A percentile compares a stretch with the other conserved stretches of the same genome.
phyloP scores from a whole-genome alignment of 768 basidiomycete genomes.

The Hemileccinum impolitum region DNA sequence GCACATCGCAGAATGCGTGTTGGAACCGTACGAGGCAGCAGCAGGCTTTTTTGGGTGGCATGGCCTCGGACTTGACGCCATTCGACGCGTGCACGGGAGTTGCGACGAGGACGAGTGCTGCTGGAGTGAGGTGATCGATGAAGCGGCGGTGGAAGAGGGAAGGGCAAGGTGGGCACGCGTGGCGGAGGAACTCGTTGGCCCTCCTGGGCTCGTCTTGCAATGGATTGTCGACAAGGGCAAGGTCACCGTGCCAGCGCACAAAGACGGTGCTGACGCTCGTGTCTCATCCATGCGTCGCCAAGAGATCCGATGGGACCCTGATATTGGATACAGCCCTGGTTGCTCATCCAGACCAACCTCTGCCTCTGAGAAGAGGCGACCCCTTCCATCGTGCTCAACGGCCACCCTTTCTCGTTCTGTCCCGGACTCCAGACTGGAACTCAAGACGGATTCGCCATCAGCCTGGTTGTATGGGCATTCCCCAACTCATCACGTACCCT shows the following conservation, averaged over 20 bases:
- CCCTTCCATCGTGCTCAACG: not conserved
- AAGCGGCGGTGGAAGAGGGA: slow-evolving; percentile 24
- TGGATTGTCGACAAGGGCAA: not conserved
- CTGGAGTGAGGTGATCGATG: slow-evolving; percentile 11
- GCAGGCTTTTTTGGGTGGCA: slow-evolving; percentile 30
- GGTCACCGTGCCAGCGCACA: too few species aligned
- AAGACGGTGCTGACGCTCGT: too few species aligned
- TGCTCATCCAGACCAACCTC: not conserved
- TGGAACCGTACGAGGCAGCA: slow-evolving; percentile 26
- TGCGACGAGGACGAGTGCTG: not conserved
- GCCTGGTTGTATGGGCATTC: slow-evolving; percentile 9
- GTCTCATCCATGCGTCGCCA: not conserved
- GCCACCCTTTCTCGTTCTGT: not conserved
- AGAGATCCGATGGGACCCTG: slow-evolving; percentile 16
- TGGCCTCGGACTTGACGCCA: slow-evolving; percentile 18
- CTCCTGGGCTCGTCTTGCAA: slow-evolving; percentile 10
- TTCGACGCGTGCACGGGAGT: not conserved
- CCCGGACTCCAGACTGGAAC: slow-evolving; percentile 1
- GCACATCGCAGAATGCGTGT: slow-evolving; percentile 19
- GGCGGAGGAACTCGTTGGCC: slow-evolving; percentile 22
- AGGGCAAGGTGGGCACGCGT: slow-evolving; percentile 16
- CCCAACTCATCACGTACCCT: not conserved
- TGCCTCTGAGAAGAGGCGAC: not conserved
- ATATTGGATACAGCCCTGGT: not conserved
- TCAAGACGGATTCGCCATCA: slow-evolving; percentile 10